Conservation (phyloP, 768 basidiomycete species). For the Lentinula boryana region DNA sequence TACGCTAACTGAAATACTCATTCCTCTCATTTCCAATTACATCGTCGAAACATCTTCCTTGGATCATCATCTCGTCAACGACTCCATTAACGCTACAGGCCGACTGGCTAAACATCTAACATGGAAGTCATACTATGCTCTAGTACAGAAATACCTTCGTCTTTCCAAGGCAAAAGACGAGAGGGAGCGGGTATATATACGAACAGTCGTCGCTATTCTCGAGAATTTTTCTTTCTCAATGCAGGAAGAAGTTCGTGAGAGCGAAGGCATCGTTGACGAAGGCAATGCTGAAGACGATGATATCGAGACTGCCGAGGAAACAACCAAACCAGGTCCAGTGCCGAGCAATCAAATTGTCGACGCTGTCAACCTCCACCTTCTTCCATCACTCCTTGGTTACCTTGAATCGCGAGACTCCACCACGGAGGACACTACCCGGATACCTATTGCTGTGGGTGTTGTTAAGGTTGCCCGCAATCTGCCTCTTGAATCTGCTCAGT, state of each 20-base stretch:
- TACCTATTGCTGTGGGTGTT: slow-evolving; percentile 85
- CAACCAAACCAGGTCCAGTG: slow-evolving; percentile 11
- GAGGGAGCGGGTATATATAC: slow-evolving; percentile 76
- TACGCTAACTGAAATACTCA: slow-evolving; percentile 73
- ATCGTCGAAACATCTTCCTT: slow-evolving; percentile 53
- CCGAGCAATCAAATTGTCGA: slow-evolving; percentile 50
- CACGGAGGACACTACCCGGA: slow-evolving; percentile 78
- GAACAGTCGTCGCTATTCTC: slow-evolving; percentile 76
- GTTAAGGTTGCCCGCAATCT: slow-evolving; percentile 79
- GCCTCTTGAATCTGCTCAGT: slow-evolving; percentile 53
- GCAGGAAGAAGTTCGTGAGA: slow-evolving; percentile 45
- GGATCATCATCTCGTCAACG: slow-evolving; percentile 87
- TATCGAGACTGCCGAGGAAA: slow-evolving; percentile 7
- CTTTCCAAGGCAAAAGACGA: slow-evolving; percentile 60
- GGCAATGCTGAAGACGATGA: slow-evolving; percentile 22
- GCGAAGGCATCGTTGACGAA: slow-evolving; percentile 9
- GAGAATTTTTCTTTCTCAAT: slow-evolving; percentile 91
- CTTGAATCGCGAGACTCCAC: slow-evolving; percentile 76
- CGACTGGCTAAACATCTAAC: slow-evolving; percentile 67
- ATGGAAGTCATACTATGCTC: slow-evolving; percentile 79
- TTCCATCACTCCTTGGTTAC: slow-evolving; percentile 75
- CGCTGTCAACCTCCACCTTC: slow-evolving; percentile 65
- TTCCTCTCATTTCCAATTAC: slow-evolving; percentile 84
- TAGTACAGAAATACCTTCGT: slow-evolving; percentile 79
- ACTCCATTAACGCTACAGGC: slow-evolving; percentile 78